A percentile compares a stretch with the other conserved stretches of the same genome.
Conservation (phyloP, 495 filamentous ascomycete species). For the Talaromyces ruber region DNA sequence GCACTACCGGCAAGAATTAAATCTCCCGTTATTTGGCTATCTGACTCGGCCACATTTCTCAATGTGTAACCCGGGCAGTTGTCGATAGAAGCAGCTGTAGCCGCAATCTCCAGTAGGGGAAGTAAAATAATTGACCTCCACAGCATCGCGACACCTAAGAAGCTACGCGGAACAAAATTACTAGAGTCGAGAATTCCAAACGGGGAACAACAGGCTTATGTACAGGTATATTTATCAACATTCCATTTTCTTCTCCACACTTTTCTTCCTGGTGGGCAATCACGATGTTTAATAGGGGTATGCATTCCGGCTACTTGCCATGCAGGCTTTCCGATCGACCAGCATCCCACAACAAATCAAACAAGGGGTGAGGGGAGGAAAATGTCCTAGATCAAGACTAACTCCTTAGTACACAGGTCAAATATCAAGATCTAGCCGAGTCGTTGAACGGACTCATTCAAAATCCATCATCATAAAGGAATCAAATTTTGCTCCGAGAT, state of each 20-base stretch:
- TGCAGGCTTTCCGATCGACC: background rate
- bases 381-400: background rate
- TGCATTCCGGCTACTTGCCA: background rate
- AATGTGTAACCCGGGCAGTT: constrained; percentile 44
- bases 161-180: background rate
- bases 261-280: background rate
- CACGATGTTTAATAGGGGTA: background rate
- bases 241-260: background rate
- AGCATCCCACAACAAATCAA: background rate
- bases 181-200: background rate
- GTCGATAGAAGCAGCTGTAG: constrained; percentile 2
- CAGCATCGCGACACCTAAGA: background rate
- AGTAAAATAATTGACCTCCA: background rate
- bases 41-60: constrained; percentile 27
- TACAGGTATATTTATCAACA: background rate
- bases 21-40: constrained; percentile 35
- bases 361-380: background rate
- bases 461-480: background rate
- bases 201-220: background rate
- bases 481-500: background rate
- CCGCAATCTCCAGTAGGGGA: constrained; percentile 3
- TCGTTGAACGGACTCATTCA: background rate
- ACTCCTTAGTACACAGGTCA: background rate
- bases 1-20: constrained; percentile 37
- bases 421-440: background rate